Base-by-base conservation (phyloP, 1,284 basidiomycete species). In the Chiua sp. region DNA sequence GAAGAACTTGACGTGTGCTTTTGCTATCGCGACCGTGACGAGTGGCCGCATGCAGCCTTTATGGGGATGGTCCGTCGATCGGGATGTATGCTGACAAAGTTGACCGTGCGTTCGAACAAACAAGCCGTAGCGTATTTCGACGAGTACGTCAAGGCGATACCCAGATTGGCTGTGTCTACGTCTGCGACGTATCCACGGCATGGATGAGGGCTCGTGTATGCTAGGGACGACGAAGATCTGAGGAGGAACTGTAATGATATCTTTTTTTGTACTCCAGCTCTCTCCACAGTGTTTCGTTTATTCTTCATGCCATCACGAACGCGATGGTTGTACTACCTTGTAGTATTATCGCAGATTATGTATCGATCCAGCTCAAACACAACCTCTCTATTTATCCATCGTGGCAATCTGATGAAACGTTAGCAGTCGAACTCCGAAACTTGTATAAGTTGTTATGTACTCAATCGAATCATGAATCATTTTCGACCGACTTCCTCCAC, bases 1-100 rank as follows among this genome's bases (percentile, higher is more conserved):
- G 67, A 76, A n/a, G 74, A 75, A 28, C 62, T 73, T 23, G 72
- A 76, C 18, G 51, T 73, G 10, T 72, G 69, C 28, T 73, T 76
- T 53, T 75, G 71, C 35, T 70, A 64, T 32, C 69, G 69, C 18
- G 71, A 71, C 28, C 66, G 67, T 33, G 68, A 73, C 16, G 33
- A 42, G 2, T 73, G 72, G 72, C 72, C 74, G 1, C 72, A 76
- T 20, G 47, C 47, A 1, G 33, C 68, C n/a, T 73, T 73, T 33
- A 46, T 67, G 53, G 62, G 57, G 30, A 65, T 73, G 59, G 6
- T 75, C 4, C 13, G 8, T 7, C 72, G 72, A 10, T 73, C 73
- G 11, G 61, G 59, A 4, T 74, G 71, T 51, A 1, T 56, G 47
- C 47, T 73, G 53, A 63, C 62, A 62, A 61, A 55, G 51, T 42